A percentile compares a stretch with the other conserved stretches of the same genome.
Evolutionary conservation across 306 rosid species (phyloP).

Genomic region (Castanea mollissima): DNA sequence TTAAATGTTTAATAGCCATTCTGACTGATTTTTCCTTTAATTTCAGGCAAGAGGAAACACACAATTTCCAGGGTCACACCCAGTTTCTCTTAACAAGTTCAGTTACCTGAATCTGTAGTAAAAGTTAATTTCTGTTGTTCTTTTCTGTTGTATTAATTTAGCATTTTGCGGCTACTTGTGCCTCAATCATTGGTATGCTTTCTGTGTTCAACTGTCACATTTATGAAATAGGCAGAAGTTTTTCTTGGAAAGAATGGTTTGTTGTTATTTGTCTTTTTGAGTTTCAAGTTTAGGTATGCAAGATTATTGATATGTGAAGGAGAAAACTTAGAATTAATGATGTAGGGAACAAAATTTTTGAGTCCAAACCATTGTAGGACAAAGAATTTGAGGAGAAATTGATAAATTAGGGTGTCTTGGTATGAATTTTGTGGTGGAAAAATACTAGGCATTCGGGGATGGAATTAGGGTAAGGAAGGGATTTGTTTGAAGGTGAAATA

Average conservation of each 20-base stretch:
- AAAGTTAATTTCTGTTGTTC: constrained; percentile 4
- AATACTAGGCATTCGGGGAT: no score
- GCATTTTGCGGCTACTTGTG: constrained; percentile 1
- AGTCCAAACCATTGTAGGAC: no score
- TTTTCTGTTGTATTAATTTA: constrained; percentile 6
- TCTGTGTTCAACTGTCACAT: neutral
- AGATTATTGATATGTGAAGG: neutral
- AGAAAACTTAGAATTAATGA: neutral
- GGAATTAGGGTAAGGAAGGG: no score
- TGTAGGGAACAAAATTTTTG: no score
- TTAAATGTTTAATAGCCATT: constrained; percentile 16
- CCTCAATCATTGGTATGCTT: constrained; percentile 3
- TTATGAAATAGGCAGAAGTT: neutral
- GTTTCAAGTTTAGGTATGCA: constrained; percentile 8
- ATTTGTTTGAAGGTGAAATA: no score
- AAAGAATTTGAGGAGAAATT: no score
- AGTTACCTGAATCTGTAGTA: constrained; percentile 1
- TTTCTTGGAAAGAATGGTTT: neutral
- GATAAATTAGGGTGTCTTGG: no score
- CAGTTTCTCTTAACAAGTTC: constrained; percentile 93
- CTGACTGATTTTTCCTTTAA: constrained; percentile 22
- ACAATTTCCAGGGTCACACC: constrained; percentile 95
- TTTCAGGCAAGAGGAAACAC: constrained; percentile 75
- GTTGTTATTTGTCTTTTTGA: neutral
- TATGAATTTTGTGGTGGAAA: no score